Base-by-base conservation (phyloP, 2,329 filamentous ascomycete genomes). In the Dactylellina leptospora region DNA sequence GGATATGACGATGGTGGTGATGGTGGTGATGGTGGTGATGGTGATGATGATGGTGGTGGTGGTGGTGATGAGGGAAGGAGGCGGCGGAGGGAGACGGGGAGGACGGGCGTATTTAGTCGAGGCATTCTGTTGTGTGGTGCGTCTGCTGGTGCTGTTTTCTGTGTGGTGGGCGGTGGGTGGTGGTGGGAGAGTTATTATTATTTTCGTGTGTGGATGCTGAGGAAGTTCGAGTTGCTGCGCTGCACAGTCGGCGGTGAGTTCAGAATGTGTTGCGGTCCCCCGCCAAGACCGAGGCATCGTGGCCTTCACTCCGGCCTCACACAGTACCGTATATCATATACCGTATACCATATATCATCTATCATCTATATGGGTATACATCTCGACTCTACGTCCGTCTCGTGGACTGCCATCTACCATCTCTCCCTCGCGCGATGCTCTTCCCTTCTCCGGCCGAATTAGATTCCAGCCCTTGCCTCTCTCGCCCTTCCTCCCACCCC, bases 11-110 rank as follows among this genome's bases (percentile, higher is more conserved):
- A 50, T 44, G 53, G 28, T 16, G 40, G 16, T 51, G 63, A 38
- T 54, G 63, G 5, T 20, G 63, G 44, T 20, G 56, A 11, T 36
- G 64, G 11, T 50, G 64, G 20, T 36, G 33, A 27, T 8, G 55
- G n/a, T 56, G 69, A 18, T 40, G 68, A 6, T 66, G 69, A 20
- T 44, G 69, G 16, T 61, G 61, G 27, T 56, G 68, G n/a, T 55
- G 54, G 38, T 55, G 69, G 36, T 59, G 51, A 36, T 38, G 51
- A 40, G 18, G 38, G 47, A 61, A 54, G 69, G 56, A 51, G 50
- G 44, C 42, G 38, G 44, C 25, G 36, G 59, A 60, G 42, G 50
- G 53, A 45, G 59, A 36, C 50, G 28, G 36, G 59, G 56, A 64
- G 18, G 30, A 13, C 30, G 30, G 13, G 30, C 6, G 30, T 6